Evolutionary conservation across 768 basidiomycete species (phyloP).

Genomic region (Glaciozyma antarctica): DNA sequence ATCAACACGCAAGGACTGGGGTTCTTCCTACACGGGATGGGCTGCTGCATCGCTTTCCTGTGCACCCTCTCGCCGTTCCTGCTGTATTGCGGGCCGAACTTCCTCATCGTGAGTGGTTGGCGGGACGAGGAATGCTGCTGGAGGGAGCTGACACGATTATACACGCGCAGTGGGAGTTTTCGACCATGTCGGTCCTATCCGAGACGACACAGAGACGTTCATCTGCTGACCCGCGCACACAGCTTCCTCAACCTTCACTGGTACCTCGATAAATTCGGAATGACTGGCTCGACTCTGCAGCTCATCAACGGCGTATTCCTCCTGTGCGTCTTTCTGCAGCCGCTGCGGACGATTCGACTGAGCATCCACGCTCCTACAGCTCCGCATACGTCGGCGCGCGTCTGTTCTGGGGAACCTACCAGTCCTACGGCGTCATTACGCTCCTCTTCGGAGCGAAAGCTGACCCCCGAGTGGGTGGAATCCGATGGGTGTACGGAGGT

Average conservation of each 20-base stretch:
- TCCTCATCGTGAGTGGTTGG: slow-evolving; percentile 17
- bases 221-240: not conserved
- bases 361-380: not conserved
- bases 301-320: slow-evolving; percentile 29
- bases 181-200: slow-evolving; percentile 17
- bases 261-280: slow-evolving; percentile 25
- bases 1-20: slow-evolving; percentile 25
- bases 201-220: not conserved
- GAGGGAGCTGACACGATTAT: not conserved
- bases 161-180: slow-evolving; percentile 25
- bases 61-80: slow-evolving; percentile 31
- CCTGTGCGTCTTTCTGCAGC: slow-evolving; percentile 3
- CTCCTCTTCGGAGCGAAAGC: slow-evolving; percentile 14
- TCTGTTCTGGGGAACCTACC: slow-evolving; percentile 27
- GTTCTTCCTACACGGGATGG: slow-evolving; percentile 29
- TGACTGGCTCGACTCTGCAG: slow-evolving; percentile 22
- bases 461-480: not conserved
- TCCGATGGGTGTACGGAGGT: slow-evolving; percentile 17
- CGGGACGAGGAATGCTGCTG: no score
- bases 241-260: slow-evolving; percentile 32
- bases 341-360: not conserved
- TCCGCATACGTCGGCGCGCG: slow-evolving; percentile 25
- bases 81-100: slow-evolving; percentile 24
- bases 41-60: slow-evolving; percentile 23
- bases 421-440: slow-evolving; percentile 21